Conservation (phyloP, 2,329 filamentous ascomycete genomes). For the Dryadomyces sulphureus region DNA sequence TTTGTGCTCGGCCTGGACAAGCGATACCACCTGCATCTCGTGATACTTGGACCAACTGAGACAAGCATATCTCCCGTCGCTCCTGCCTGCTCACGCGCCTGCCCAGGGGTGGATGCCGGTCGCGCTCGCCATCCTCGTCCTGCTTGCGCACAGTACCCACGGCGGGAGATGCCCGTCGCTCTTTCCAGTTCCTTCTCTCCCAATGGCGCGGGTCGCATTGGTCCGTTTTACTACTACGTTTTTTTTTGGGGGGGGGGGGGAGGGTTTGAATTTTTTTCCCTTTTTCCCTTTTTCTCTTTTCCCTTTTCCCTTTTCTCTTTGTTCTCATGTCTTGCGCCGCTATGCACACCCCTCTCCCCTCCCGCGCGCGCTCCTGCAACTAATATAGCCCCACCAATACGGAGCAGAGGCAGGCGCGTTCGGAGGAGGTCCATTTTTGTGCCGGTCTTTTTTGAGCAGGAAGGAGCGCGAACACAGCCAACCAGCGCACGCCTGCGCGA, state of each 20-base stretch:
- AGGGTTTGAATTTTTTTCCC: too few relatives aligned
- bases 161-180: not conserved
- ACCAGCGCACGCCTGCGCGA: not conserved
- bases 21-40: conserved; percentile 1
- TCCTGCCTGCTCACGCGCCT: not conserved
- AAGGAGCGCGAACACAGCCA: not conserved
- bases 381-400: not conserved
- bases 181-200: not conserved
- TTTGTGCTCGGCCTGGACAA: not conserved
- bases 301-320: not conserved
- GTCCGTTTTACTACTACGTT: too few relatives aligned
- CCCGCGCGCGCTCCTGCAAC: not conserved
- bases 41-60: not conserved
- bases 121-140: not conserved
- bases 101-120: not conserved
- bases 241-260: too few relatives aligned
- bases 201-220: conserved; percentile 3
- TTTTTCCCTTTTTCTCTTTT: not conserved
- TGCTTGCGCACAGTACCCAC: too few relatives aligned
- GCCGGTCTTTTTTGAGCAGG: not conserved
- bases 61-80: not conserved
- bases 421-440: not conserved
- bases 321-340: not conserved
- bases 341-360: not conserved
- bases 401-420: not conserved